Percentiles rank a stretch among this genome's conserved stretches.
Conservation (phyloP, 129 eudicot genomes). For the Solidago caesia region DNA sequence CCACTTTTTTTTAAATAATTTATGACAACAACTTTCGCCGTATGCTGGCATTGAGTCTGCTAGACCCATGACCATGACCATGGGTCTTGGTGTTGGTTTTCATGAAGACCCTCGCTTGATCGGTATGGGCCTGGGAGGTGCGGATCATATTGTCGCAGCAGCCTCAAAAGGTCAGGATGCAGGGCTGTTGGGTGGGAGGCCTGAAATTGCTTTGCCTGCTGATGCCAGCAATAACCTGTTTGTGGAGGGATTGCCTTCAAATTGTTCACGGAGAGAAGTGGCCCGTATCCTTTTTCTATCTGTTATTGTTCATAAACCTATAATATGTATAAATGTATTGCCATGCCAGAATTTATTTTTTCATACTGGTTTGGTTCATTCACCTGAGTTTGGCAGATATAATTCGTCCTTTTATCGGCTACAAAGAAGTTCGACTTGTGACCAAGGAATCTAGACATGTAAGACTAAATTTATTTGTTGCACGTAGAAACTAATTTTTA, state of each 20-base stretch:
- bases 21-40: constrained; percentile 54
- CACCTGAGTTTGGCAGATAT: constrained; percentile 62
- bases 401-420: constrained; percentile 94
- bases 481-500: no score
- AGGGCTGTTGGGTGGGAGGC: constrained; percentile 53
- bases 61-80: constrained; percentile 49
- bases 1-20: neutral
- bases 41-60: constrained; percentile 56
- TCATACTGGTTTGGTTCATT: constrained; percentile 44
- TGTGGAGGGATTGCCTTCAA: constrained; percentile 87
- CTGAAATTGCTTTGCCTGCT: constrained; percentile 71
- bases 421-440: constrained; percentile 90
- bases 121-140: constrained; percentile 52
- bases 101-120: constrained; percentile 58
- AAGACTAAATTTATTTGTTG: constrained; percentile 28
- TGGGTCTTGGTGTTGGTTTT: constrained; percentile 49
- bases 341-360: neutral
- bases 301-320: neutral
- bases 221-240: constrained; percentile 83
- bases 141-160: constrained; percentile 39
- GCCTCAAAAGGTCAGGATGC: constrained; percentile 42
- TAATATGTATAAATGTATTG: neutral
- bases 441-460: constrained; percentile 91
- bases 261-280: constrained; percentile 88
- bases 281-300: constrained; percentile 84